Evolutionary conservation across 225 moss, liverwort and hornwort genomes (phyloP), one percentile per base, ranked within the genome.

Genomic region (Bryoerythrophyllum caledonicum): DNA sequence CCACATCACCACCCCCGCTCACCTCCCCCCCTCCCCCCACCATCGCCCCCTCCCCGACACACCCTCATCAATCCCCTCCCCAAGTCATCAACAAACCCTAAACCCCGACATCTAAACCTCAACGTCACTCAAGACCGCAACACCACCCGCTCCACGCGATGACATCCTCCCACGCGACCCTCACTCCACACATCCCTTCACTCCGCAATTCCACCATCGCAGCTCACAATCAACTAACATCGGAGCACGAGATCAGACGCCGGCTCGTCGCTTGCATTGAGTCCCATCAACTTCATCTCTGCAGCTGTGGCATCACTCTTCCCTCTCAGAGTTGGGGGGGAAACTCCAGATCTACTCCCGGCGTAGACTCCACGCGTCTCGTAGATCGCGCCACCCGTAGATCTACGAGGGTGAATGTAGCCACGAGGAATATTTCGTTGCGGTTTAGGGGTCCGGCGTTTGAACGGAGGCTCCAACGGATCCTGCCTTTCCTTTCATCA

Each of bases 401-500:
- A 73, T 80, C 70, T 74, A 60, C 27, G 58, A 10, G 68, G 25
- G 20, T 16, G 11, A 25, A 19, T 71, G 43, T 71, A 8, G 12
- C 35, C 1, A 0, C 0, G 0, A 1, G 0, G 24, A 17, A 23
- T 66, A 74, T 26, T n/a, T 0, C 8, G 41, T 70, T 75, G 65
- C 63, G 61, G 32, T 48, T 63, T 58, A 55, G 72, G 76, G 56
- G 38, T 41, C 67, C 19, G 30, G 61, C 21, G 54, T 81, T 84
- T 84, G 81, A 84, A 84, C 59, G 40, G 28, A 27, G 78, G 74
- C 74, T 58, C 81, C 81, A 84, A 84, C 84, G 84, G 84, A 67
- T 81, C 78, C 81, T 65, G 65, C 41, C 35, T 54, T n/a, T 68
- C 51, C 26, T 8, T 70, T 15, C 60, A 44, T 59, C 25, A 9